Base-by-base conservation (phyloP, 305 asterid genomes). In the Ilex paraguariensis region DNA sequence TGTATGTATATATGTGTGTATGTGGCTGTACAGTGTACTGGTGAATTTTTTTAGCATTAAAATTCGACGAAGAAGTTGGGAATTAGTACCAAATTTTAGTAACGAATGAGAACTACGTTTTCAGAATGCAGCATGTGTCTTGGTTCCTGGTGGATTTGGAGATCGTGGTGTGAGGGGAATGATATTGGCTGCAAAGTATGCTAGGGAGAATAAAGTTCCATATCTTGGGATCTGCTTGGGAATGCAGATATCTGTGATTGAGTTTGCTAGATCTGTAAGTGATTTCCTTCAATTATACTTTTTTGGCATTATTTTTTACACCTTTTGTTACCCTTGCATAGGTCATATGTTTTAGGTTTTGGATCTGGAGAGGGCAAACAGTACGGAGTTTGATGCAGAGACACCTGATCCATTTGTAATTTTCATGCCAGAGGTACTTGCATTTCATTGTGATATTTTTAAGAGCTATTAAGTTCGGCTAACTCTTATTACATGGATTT, bases 101-200 rank as follows among this genome's bases (percentile, higher is more conserved):
- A 4, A 36, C 50, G 39, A 33, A 32, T 53, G 14, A n/a, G 51
- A 66, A 59, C 64, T 64, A 6, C 40, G 45, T 44, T 68, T 71
- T 65, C 81, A 90, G 99, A 86, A 79, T 45, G 96, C 97, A 51
- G 80, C 95, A 50, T 87, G 97, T 69, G 81, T 94, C 77, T 78
- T 94, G 86, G 95, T 94, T 72, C 99, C 97, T 77, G 97, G 97
- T 72, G 99, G 99, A 62, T 94, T 94, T 69, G 99, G 99, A 64
- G 99, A 94, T 69, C 95, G 98, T 70, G 99, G 99, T 67, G 85
- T 94, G 64, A 76, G 72, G 60, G 99, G 99, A 68, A 94, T 90
- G 99, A 75, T 94, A 59, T 77, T 94, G 82, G 99, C 99, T 73
- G 99, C 99, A 61, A 86, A 85, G 66, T 94, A 90, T 72, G 98